A percentile compares a stretch with the other conserved stretches of the same genome.
These are phyloP conservation scores for Epichloe brachyelytri DNA, from an alignment of 2,329 filamentous ascomycete species.

Conservation along the genomic window DNA sequence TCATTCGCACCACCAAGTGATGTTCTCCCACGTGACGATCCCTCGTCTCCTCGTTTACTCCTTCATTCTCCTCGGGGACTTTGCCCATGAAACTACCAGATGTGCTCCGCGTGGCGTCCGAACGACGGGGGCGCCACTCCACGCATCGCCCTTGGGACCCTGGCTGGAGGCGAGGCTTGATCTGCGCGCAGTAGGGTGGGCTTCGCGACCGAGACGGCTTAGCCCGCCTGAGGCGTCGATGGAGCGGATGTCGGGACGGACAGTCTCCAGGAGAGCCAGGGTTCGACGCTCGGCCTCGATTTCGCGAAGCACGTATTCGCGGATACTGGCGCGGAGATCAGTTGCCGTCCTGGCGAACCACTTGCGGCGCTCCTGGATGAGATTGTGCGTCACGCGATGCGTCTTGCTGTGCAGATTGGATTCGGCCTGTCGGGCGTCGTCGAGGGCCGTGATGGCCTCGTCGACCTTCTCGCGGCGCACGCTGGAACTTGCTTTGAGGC, in stretches of 20 bases:
- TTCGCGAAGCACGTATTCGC: conserved; percentile 86
- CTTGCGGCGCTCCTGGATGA: conserved; percentile 74
- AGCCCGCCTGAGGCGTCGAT: conserved; percentile 88
- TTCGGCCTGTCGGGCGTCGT: conserved; percentile 77
- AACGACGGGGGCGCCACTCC: conserved; percentile 81
- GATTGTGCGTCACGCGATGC: conserved; percentile 74
- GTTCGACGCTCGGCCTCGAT: conserved; percentile 92
- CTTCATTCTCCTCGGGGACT: conserved; percentile 47
- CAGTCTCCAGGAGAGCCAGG: conserved; percentile 82
- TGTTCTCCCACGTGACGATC: background rate
- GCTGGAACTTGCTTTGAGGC: conserved; percentile 73
- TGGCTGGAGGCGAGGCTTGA: conserved; percentile 74
- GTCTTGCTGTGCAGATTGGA: conserved; percentile 74
- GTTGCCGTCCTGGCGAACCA: conserved; percentile 81
- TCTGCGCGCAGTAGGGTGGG: conserved; percentile 63
- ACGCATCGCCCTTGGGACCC: conserved; percentile 94
- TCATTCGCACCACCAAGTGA: conserved; percentile 29
- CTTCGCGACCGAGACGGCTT: conserved; percentile 76
- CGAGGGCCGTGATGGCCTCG: conserved; percentile 82
- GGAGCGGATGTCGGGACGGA: conserved; percentile 81
- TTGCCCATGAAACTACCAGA: conserved; percentile 59
- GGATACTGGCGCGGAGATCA: conserved; percentile 72
- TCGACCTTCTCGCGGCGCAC: conserved; percentile 94
- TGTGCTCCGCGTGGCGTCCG: conserved; percentile 66
- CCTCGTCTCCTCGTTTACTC: conserved; percentile 26